Conservation (phyloP, 2,329 filamentous ascomycete genomes). For the Colletotrichum spaethianum region DNA sequence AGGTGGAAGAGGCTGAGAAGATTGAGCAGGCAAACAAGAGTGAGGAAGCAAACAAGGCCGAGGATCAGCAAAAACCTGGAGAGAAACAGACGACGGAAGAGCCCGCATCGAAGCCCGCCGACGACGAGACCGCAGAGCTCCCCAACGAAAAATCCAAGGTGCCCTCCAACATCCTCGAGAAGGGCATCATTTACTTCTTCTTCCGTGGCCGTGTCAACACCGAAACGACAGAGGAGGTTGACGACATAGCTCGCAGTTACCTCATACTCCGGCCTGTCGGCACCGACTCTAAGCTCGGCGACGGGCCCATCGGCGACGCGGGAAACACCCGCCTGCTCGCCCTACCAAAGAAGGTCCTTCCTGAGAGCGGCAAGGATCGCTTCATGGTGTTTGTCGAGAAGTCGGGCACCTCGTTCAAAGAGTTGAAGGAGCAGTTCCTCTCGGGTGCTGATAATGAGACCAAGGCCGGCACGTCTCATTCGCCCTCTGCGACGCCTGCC, state of each 20-base stretch:
- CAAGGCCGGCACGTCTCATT: slow-evolving; percentile 80
- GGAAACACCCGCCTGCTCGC: slow-evolving; percentile 80
- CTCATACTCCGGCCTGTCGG: slow-evolving; percentile 83
- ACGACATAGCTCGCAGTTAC: slow-evolving; percentile 83
- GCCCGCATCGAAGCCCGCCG: background rate
- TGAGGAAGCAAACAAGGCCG: background rate
- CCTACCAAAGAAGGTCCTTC: slow-evolving; percentile 88
- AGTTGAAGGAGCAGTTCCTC: slow-evolving; percentile 82
- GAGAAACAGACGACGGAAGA: slow-evolving; percentile 10
- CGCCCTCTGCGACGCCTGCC: slow-evolving; percentile 79
- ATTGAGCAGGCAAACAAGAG: background rate
- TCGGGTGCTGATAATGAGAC: slow-evolving; percentile 78
- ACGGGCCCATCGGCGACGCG: slow-evolving; percentile 61
- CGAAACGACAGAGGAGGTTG: slow-evolving; percentile 76
- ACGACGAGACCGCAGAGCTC: slow-evolving; percentile 30
- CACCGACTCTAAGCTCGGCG: slow-evolving; percentile 76
- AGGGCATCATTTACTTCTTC: slow-evolving; percentile 94
- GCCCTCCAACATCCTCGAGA: slow-evolving; percentile 77
- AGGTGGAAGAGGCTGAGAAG: background rate
- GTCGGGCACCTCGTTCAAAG: slow-evolving; percentile 72
- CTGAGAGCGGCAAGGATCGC: slow-evolving; percentile 75
- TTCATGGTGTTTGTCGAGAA: slow-evolving; percentile 91
- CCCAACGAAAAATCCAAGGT: slow-evolving; percentile 34
- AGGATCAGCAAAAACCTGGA: background rate
- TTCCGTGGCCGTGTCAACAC: slow-evolving; percentile 82